A percentile compares a stretch with the other conserved stretches of the same genome.
Evolutionary conservation across 768 basidiomycete species (phyloP).

Genomic region (Lactarius tabidus): DNA sequence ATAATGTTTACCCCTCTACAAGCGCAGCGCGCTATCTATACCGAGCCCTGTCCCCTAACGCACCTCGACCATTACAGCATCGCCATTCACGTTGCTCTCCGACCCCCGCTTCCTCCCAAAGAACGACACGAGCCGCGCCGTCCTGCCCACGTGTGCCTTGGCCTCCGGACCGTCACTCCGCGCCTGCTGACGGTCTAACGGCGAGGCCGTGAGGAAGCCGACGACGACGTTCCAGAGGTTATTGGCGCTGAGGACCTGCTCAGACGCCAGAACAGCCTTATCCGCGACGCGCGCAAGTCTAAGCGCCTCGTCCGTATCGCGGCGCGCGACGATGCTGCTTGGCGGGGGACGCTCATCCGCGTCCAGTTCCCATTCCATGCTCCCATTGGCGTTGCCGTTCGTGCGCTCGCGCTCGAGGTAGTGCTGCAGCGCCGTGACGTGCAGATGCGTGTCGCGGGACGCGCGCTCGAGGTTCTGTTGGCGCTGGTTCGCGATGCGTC

Average conservation of each 20-base stretch:
- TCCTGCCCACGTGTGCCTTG: background rate
- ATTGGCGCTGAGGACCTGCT: constrained; percentile 58
- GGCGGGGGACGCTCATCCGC: constrained; percentile 82
- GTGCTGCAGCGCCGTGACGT: constrained; percentile 46
- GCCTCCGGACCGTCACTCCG: background rate
- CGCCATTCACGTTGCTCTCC: background rate
- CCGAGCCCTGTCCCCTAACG: background rate
- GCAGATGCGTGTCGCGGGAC: constrained; percentile 55
- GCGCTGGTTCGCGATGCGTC: constrained; percentile 61
- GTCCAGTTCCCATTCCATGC: constrained; percentile 84
- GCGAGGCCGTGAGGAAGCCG: constrained; percentile 55
- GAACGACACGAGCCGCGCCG: background rate
- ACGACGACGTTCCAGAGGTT: constrained; percentile 66
- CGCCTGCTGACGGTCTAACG: constrained; percentile 36
- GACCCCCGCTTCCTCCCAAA: constrained; percentile 1
- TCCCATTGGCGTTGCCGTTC: constrained; percentile 48
- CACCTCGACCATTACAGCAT: background rate
- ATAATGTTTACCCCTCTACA: no score
- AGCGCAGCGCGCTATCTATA: no score
- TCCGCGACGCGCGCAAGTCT: constrained; percentile 72
- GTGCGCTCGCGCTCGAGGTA: constrained; percentile 33
- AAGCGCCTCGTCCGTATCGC: constrained; percentile 80
- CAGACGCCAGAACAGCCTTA: constrained; percentile 54
- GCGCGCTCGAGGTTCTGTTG: constrained; percentile 60
- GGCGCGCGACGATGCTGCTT: constrained; percentile 83